Percentiles rank a stretch among this genome's conserved stretches.
Evolutionary conservation across 2,329 filamentous ascomycete species (phyloP).

Genomic region (Talaromyces sp.): DNA sequence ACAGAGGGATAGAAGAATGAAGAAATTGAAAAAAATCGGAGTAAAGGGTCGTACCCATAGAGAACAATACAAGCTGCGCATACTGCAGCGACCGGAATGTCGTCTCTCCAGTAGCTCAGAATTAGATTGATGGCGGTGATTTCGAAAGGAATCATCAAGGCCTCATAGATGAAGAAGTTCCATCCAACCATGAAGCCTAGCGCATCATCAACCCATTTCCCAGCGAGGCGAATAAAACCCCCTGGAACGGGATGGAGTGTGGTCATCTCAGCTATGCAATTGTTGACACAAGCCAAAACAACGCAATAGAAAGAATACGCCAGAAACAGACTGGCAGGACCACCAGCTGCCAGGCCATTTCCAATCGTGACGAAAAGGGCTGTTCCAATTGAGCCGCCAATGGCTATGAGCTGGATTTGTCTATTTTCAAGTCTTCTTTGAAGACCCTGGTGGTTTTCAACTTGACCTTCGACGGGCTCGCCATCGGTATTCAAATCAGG

Average conservation of each 20-base stretch:
- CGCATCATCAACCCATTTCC: slow-evolving; percentile 44
- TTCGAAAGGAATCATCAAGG: slow-evolving; percentile 34
- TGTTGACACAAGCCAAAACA: slow-evolving; percentile 29
- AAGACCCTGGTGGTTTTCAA: background rate
- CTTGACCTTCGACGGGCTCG: too few relatives aligned
- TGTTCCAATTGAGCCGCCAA: slow-evolving; percentile 37
- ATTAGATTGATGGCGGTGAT: slow-evolving; percentile 40
- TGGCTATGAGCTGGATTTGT: slow-evolving; percentile 26
- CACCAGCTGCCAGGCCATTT: slow-evolving; percentile 27
- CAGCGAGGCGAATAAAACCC: slow-evolving; percentile 36
- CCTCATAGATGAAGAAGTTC: slow-evolving; percentile 47
- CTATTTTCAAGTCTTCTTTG: background rate
- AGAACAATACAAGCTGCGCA: slow-evolving; percentile 11
- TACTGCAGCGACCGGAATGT: slow-evolving; percentile 38
- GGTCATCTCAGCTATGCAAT: slow-evolving; percentile 44
- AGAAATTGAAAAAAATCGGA: too few relatives aligned
- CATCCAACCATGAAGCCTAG: slow-evolving; percentile 43
- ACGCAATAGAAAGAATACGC: slow-evolving; percentile 18
- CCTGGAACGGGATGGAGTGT: slow-evolving; percentile 38
- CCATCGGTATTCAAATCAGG: too few relatives aligned
- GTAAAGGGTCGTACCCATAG: background rate
- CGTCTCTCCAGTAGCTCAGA: slow-evolving; percentile 37
- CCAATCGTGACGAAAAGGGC: slow-evolving; percentile 37
- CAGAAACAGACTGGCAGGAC: slow-evolving; percentile 35
- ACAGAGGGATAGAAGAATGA: too few relatives aligned